Conservation (phyloP, 768 basidiomycete genomes). For the Infundibulicybe gibba region DNA sequence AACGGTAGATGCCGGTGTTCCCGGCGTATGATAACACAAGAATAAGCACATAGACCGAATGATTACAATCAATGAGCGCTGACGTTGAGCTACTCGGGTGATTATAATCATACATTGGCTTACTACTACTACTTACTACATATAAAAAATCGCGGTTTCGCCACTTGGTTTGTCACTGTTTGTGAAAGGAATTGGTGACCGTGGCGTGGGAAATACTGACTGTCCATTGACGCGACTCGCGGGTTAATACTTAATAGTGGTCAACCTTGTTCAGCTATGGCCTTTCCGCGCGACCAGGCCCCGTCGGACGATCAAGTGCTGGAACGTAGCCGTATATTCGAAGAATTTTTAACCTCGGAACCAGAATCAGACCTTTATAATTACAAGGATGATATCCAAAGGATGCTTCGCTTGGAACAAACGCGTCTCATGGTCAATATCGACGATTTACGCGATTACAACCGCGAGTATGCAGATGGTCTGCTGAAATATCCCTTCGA, state of each 20-base stretch:
- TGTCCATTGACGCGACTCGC: conserved; percentile 1
- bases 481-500: conserved; percentile 86
- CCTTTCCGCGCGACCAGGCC: conserved; percentile 52
- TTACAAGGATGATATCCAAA: conserved; percentile 81
- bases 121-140: too few relatives aligned
- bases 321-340: conserved; percentile 76
- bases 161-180: too few relatives aligned
- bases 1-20: too few relatives aligned
- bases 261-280: conserved; percentile 28
- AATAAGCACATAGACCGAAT: too few relatives aligned
- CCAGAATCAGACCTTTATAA: conserved; percentile 66
- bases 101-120: too few relatives aligned
- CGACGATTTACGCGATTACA: conserved; percentile 92
- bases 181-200: too few relatives aligned
- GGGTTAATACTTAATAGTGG: too few relatives aligned
- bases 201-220: neutral
- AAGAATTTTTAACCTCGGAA: conserved; percentile 64
- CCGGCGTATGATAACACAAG: too few relatives aligned
- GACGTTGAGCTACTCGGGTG: too few relatives aligned
- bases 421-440: conserved; percentile 93
- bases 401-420: conserved; percentile 78
- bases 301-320: conserved; percentile 69
- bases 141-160: too few relatives aligned
- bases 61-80: too few relatives aligned
- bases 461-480: conserved; percentile 84